Evolutionary conservation across 2,329 filamentous ascomycete species (phyloP), one percentile per base, ranked within the genome.

Genomic region (Aspergillus glaucus): DNA sequence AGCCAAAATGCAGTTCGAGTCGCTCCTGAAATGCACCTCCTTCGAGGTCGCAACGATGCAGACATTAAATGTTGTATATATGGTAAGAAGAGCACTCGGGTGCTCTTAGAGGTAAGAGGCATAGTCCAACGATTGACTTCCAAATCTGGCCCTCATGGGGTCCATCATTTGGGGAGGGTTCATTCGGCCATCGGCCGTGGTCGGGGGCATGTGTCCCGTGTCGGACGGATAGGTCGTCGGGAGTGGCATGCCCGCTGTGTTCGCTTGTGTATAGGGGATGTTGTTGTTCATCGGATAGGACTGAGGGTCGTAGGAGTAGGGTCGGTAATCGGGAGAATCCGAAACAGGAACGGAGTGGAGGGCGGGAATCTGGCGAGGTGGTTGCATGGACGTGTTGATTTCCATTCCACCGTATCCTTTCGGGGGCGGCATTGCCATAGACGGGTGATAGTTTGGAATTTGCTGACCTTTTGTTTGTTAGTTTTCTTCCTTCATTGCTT

Each of bases 181-280:
- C 50, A 63, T 56, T 21, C 57, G 55, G 24, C 62, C 59, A 26
- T 60, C 56, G 6, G 59, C 44, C 9, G 56, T 45, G n/a, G 53
- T 52, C 22, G 53, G 54, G 8, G 58, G 51, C 21, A 54, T 52
- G 37, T 50, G 50, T 14, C 49, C 55, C 10, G 61, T 50, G 21
- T 66, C 63, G 12, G 61, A 54, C 14, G 62, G 62, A 41, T 62
- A 65, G 6, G 67, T 62, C 1, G 64, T 58, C 9, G 67, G 64
- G 10, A 69, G 62, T 41, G 60, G 69, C 50, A 70, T 53, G 22
- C 56, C 62, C n/a, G 67, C 66, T 17, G 66, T 50, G 37, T 63
- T 67, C 30, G 61, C 58, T 44, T 67, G 63, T 7, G 58, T 55
- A 47, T 62, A 71, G 1, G 65, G 62, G 21, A 67, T 57, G 5